phyloP scores from a whole-genome alignment of 192 early-diverging fungal genomes.

The Rhizophagus clarus region DNA sequence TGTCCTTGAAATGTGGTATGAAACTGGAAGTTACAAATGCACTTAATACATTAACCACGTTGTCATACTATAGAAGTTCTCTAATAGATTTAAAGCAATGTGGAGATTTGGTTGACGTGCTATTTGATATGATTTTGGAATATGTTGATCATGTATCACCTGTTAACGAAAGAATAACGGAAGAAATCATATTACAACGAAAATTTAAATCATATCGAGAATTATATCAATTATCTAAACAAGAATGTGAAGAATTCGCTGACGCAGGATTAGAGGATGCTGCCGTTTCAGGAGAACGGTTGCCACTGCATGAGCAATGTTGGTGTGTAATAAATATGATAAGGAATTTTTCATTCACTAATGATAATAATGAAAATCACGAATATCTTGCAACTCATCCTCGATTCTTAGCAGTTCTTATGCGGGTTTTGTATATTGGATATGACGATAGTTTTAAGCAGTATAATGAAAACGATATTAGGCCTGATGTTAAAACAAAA shows the following conservation, averaged over 20 bases:
- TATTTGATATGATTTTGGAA: conserved; percentile 62
- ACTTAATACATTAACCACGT: conserved; percentile 67
- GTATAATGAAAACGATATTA: neutral
- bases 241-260: conserved; percentile 29
- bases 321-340: conserved; percentile 54
- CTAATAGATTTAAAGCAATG: conserved; percentile 58
- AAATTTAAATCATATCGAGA: conserved; percentile 48
- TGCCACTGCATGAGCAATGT: conserved; percentile 50
- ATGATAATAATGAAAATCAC: conserved; percentile 46
- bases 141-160: neutral
- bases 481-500: neutral
- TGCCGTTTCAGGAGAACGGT: conserved; percentile 39
- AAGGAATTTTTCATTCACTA: conserved; percentile 58
- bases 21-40: conserved; percentile 73
- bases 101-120: conserved; percentile 67
- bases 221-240: conserved; percentile 44
- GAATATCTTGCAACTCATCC: conserved; percentile 50
- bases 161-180: neutral
- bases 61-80: conserved; percentile 56
- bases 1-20: conserved; percentile 80
- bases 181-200: conserved; percentile 24
- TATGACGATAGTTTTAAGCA: neutral
- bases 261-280: conserved; percentile 38
- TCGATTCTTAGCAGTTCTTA: conserved; percentile 46
- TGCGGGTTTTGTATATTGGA: conserved; percentile 35